A percentile compares a stretch with the other conserved stretches of the same genome.
Conservation (phyloP, 441 rosid species). For the Pelargonium myrrhifolium region DNA sequence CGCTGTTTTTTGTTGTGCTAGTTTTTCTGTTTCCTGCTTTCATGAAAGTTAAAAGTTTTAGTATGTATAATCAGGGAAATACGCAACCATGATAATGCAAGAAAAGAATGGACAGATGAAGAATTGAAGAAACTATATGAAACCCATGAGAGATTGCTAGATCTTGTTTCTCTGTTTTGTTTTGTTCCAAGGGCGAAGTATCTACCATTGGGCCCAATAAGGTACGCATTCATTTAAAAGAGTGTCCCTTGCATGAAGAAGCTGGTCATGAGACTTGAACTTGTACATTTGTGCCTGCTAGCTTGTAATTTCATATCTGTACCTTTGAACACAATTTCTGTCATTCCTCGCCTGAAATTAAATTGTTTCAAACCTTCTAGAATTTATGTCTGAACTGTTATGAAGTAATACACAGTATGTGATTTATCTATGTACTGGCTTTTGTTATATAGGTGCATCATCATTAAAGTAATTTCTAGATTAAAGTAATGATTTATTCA, state of each 20-base stretch:
- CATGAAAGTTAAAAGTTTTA: conserved; percentile 3
- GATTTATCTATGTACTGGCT: neutral
- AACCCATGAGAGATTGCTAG: conserved; percentile 86
- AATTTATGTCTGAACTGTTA: neutral
- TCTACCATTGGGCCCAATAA: conserved; percentile 90
- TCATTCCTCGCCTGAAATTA: neutral
- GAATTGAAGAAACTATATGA: conserved; percentile 92
- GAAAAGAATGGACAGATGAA: conserved; percentile 95
- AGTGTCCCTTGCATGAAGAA: neutral
- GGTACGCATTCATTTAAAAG: conserved; percentile 34
- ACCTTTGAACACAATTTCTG: too few relatives aligned
- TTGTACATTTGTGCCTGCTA: neutral
- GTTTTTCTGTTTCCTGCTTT: conserved; percentile 9
- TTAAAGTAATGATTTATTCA: neutral
- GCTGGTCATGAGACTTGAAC: neutral
- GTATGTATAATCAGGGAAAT: conserved; percentile 55
- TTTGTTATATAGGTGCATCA: neutral
- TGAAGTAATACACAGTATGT: neutral
- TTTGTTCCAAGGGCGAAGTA: conserved; percentile 93
- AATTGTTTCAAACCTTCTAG: neutral
- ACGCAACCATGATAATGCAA: conserved; percentile 82
- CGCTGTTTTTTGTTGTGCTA: conserved; percentile 2
- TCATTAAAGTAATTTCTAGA: neutral
- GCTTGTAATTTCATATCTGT: neutral
- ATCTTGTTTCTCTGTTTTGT: conserved; percentile 92